Evolutionary conservation across 2,329 filamentous ascomycete species (phyloP).

Genomic region (Fusarium palustre): DNA sequence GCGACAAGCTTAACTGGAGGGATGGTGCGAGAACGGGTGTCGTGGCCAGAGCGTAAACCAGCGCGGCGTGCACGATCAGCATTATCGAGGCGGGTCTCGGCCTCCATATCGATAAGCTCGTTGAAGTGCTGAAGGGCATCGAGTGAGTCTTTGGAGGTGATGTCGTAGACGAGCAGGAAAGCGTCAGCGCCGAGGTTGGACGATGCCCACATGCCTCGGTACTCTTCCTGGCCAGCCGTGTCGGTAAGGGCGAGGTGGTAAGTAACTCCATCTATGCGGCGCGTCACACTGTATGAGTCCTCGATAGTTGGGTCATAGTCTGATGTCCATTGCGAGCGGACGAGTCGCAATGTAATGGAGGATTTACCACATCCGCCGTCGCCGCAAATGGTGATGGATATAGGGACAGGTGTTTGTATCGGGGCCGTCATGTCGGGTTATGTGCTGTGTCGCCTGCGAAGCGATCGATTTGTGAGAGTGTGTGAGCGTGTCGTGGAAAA

Average conservation of each 20-base stretch:
- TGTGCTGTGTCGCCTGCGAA: not conserved
- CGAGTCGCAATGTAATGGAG: slow-evolving; percentile 84
- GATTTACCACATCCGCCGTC: slow-evolving; percentile 89
- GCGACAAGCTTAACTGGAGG: slow-evolving; percentile 85
- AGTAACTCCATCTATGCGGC: slow-evolving; percentile 80
- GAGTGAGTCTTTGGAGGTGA: slow-evolving; percentile 76
- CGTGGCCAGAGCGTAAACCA: slow-evolving; percentile 51
- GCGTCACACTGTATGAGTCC: slow-evolving; percentile 87
- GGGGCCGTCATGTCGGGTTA: slow-evolving; percentile 36
- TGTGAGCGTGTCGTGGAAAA: not conserved
- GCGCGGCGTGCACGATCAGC: slow-evolving; percentile 64
- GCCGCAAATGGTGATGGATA: slow-evolving; percentile 85
- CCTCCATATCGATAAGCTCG: slow-evolving; percentile 85
- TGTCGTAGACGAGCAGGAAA: slow-evolving; percentile 89
- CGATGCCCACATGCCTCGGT: slow-evolving; percentile 85
- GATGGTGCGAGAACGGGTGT: slow-evolving; percentile 62
- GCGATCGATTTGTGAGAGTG: not conserved
- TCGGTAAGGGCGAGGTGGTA: slow-evolving; percentile 85
- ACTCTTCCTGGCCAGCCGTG: slow-evolving; percentile 91
- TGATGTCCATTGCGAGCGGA: slow-evolving; percentile 85
- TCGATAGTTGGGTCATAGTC: slow-evolving; percentile 86
- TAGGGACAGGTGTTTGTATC: slow-evolving; percentile 60
- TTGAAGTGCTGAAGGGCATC: slow-evolving; percentile 82
- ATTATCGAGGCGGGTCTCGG: slow-evolving; percentile 75
- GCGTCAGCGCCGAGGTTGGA: slow-evolving; percentile 83